Percentiles rank a stretch among this genome's conserved stretches.
These are phyloP conservation scores for Gardenia jasminoides DNA, from an alignment of 257 asterid species.

Conservation along the genomic window DNA sequence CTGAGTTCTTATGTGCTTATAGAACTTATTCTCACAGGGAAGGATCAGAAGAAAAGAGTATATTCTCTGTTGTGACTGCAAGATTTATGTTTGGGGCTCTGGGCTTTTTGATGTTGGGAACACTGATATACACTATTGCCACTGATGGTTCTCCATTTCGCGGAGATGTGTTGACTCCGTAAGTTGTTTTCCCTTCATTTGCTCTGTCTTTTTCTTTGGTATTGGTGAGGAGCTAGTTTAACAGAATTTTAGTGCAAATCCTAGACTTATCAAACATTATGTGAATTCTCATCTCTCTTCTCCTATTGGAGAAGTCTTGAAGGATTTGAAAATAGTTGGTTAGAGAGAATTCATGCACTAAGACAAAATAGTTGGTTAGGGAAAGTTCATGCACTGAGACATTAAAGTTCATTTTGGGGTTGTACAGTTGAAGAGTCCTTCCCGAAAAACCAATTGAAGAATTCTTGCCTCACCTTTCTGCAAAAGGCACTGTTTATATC, in stretches of 20 bases:
- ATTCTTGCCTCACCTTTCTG: background rate
- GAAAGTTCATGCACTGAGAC: background rate
- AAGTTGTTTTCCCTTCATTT: conserved; percentile 30
- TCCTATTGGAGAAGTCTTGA: background rate
- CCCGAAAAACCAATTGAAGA: background rate
- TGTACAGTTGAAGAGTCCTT: background rate
- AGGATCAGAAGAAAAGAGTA: conserved; percentile 40
- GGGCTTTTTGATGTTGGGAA: conserved; percentile 77
- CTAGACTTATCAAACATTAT: too few species aligned
- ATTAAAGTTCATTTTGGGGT: background rate
- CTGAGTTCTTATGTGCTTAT: background rate
- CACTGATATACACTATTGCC: conserved; percentile 54
- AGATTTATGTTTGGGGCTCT: conserved; percentile 51
- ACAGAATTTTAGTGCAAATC: too few species aligned
- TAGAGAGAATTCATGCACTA: background rate
- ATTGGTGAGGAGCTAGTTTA: too few species aligned
- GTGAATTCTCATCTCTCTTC: too few species aligned
- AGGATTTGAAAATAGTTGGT: background rate
- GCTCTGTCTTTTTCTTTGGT: background rate
- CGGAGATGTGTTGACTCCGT: conserved; percentile 63
- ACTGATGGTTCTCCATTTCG: conserved; percentile 86
- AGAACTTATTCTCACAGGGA: conserved; percentile 31
- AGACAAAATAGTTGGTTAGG: background rate
- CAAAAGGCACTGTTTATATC: background rate
- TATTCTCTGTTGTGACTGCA: conserved; percentile 51